Percentiles rank a stretch among this genome's conserved stretches.
phyloP scores from a whole-genome alignment of 2,329 filamentous ascomycete species.

The Cytospora leucostoma region DNA sequence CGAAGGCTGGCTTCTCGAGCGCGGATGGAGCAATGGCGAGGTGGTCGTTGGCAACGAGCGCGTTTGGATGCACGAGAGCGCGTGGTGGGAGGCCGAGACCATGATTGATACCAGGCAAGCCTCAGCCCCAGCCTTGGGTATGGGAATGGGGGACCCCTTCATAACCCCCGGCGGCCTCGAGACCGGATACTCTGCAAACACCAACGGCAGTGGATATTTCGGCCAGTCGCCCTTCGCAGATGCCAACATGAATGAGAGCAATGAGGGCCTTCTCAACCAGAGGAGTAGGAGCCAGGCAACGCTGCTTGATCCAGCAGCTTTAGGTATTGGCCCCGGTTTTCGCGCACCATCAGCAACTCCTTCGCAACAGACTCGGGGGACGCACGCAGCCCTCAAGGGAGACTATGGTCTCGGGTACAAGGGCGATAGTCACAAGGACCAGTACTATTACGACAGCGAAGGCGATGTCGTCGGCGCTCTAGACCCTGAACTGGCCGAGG shows the following conservation, averaged over 20 bases:
- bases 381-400: conserved; percentile 62
- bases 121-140: conserved; percentile 66
- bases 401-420: conserved; percentile 90
- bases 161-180: conserved; percentile 62
- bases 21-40: conserved; percentile 98
- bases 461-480: conserved; percentile 68
- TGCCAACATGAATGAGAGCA: conserved; percentile 65
- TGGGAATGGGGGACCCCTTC: conserved; percentile 35
- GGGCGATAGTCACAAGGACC: conserved; percentile 67
- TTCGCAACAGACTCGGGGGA: conserved; percentile 40
- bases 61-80: conserved; percentile 90
- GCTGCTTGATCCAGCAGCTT: conserved; percentile 43
- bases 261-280: conserved; percentile 69
- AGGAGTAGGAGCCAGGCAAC: conserved; percentile 59
- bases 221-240: conserved; percentile 58
- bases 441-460: conserved; percentile 72
- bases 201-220: conserved; percentile 69
- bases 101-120: conserved; percentile 69
- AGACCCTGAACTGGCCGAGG: conserved; percentile 76
- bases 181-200: conserved; percentile 65
- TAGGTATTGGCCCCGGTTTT: conserved; percentile 29
- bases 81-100: conserved; percentile 97
- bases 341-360: conserved; percentile 62
- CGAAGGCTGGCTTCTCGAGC: conserved; percentile 89
- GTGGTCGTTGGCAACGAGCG: conserved; percentile 88